Evolutionary conservation across 495 filamentous ascomycete genomes (phyloP).

Genomic region (Hypomontagnella submonticulosa): DNA sequence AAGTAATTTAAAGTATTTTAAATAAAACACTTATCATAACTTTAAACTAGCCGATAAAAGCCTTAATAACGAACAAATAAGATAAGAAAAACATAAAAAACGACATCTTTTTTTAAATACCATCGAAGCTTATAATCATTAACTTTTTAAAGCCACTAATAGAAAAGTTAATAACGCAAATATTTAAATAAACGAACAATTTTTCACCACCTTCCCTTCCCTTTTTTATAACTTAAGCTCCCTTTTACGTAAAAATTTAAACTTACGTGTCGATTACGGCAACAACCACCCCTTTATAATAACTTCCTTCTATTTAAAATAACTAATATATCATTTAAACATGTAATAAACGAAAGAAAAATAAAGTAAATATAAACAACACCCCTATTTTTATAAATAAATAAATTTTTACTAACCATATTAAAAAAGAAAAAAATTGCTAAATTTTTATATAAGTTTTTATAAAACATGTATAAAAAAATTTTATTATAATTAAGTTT

Average conservation of each 20-base stretch:
- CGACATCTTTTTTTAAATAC: no score
- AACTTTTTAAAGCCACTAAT: not conserved
- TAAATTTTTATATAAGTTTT: not conserved
- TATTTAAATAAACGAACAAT: not conserved
- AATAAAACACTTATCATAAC: no score
- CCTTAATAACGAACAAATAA: no score
- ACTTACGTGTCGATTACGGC: not conserved
- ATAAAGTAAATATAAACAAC: not conserved
- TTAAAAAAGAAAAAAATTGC: not conserved
- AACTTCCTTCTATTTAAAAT: not conserved
- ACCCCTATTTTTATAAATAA: not conserved
- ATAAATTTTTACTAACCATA: not conserved
- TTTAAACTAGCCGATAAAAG: no score
- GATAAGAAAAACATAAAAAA: no score
- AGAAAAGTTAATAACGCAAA: not conserved
- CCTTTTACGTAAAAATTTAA: not conserved
- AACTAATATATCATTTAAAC: not conserved
- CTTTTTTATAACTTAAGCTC: no score
- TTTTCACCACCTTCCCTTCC: no score
- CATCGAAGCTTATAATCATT: not conserved
- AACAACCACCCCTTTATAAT: not conserved
- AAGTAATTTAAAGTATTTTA: no score
- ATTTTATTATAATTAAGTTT: not conserved
- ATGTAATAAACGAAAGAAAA: not conserved
- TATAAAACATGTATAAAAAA: not conserved